Conservation (phyloP, 108 stramenopile species). For the Cylindrotheca closterium region DNA sequence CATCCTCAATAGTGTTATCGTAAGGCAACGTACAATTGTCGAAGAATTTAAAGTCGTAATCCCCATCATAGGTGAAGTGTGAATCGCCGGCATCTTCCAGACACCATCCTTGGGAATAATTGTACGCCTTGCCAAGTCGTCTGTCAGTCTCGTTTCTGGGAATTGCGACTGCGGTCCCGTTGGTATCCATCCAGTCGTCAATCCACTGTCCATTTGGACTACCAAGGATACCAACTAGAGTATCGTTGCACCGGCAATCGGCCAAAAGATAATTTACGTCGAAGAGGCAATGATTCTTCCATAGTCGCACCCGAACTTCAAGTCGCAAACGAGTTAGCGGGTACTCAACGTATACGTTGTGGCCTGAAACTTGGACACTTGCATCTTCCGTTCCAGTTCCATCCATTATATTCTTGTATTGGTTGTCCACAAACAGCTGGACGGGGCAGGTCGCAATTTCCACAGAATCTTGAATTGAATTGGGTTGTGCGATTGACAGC, state of each 20-base stretch:
- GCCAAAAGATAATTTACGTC: not conserved
- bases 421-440: not conserved
- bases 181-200: slow-evolving; percentile 10
- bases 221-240: slow-evolving; percentile 13
- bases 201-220: slow-evolving; percentile 3
- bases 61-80: not conserved
- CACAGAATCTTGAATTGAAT: not conserved
- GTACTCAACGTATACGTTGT: not conserved
- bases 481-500: not conserved
- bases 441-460: not conserved
- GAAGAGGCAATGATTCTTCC: not conserved
- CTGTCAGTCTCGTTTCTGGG: not conserved
- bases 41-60: not conserved
- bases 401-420: not conserved
- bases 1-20: not conserved
- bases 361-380: not conserved
- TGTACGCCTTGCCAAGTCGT: not conserved
- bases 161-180: slow-evolving; percentile 3
- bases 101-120: not conserved
- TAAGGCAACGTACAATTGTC: not conserved
- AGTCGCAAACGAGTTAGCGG: not conserved
- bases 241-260: not conserved
- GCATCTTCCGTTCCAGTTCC: not conserved
- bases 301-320: not conserved
- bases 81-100: not conserved